phyloP scores from a whole-genome alignment of 2,329 filamentous ascomycete genomes.

The Cercospora sesami region DNA sequence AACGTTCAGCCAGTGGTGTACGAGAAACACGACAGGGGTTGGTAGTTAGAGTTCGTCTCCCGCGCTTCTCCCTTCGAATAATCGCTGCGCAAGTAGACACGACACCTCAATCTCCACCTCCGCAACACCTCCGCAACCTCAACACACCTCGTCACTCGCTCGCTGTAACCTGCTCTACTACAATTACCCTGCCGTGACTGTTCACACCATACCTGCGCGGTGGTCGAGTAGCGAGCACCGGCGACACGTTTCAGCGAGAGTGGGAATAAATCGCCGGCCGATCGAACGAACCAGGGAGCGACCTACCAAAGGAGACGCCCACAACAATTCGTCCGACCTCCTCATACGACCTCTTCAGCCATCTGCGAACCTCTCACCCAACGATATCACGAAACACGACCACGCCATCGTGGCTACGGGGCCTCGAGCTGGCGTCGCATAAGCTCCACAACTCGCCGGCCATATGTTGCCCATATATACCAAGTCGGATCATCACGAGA shows the following conservation, averaged over 20 bases:
- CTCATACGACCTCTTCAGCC: not conserved
- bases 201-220: not conserved
- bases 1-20: not conserved
- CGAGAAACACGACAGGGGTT: not conserved
- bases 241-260: slow-evolving; percentile 22
- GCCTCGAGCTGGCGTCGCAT: slow-evolving; percentile 12
- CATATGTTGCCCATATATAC: slow-evolving; percentile 63
- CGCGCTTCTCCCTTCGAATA: slow-evolving; percentile 7
- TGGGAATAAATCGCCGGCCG: slow-evolving; percentile 4
- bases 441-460: slow-evolving; percentile 8
- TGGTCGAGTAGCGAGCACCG: not conserved
- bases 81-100: not conserved
- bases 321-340: not conserved
- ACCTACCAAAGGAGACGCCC: not conserved
- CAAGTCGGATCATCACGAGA: slow-evolving; percentile 50
- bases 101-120: slow-evolving; percentile 1
- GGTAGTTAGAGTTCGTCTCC: slow-evolving; percentile 1
- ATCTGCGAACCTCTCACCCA: not conserved
- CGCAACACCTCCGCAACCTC: not conserved
- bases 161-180: not conserved
- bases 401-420: not conserved
- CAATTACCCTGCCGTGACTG: not conserved
- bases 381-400: not conserved
- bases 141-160: not conserved
- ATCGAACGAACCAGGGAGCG: not conserved